Evolutionary conservation across 179 eudicot species (phyloP), one percentile per base, ranked within the genome.

Genomic region (Carnegiea gigantea): DNA sequence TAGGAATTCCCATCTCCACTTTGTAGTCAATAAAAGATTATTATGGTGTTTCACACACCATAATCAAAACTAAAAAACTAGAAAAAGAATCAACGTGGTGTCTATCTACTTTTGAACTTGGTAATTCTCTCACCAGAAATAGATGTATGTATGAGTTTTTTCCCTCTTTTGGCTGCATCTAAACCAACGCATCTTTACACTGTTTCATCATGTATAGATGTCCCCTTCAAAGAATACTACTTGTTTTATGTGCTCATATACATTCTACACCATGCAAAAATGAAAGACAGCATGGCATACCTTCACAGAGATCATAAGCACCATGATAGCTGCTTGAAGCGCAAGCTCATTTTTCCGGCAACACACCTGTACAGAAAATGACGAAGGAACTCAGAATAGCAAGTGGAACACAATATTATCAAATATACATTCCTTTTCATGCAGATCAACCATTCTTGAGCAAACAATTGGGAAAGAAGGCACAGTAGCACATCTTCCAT

Each of bases 241-340:
- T 12, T 48, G 68, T 62, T 54, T 12, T 12, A 6, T 24, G 26
- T 9, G 11, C 76, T 57, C 54, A 48, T 30, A 9, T 59, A 9
- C 49, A 15, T 21, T 9, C 49, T 24, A 43, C 20, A 36, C 70
- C 73, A 68, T 30, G 24, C n/a, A 46, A 11, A 70, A 20, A 70
- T 36, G 0, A 59, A 79, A 3, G 62, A 59, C 2, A 26, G 49
- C 53, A 62, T 11, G 46, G 8, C 76, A 76, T 89, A 92, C 98
- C 98, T 92, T 93, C 65, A 91, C 91, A 72, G 98, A 91, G 76
- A 92, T 82, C 94, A 92, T 92, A 76, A 93, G 87, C 82, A 90
- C 94, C 98, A 92, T 92, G 44, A 92, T 83, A 51, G 92, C 92
- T 76, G 98, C 88, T 78, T 84, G 91, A 80, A 86, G 68, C n/a